Percentiles rank a stretch among this genome's conserved stretches.
Conservation (phyloP, 2,329 filamentous ascomycete species). For the Hypoxylon sp. region DNA sequence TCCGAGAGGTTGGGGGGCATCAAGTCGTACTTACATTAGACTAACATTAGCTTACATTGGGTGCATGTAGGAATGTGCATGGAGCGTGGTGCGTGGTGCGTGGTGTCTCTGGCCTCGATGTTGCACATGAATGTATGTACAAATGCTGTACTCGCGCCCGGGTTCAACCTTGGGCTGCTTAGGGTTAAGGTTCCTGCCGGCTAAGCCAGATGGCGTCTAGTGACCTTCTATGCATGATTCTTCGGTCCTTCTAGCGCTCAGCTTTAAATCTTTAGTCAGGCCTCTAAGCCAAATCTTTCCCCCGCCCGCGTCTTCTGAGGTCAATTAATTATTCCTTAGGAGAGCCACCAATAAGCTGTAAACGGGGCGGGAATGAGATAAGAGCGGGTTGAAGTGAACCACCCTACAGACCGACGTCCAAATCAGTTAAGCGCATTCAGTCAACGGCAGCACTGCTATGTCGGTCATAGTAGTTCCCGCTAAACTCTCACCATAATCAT, state of each 20-base stretch:
- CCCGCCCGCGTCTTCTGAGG: conserved; percentile 26
- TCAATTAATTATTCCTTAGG: conserved; percentile 28
- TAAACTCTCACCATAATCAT: conserved; percentile 21
- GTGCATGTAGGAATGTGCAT: too few relatives aligned
- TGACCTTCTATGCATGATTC: conserved; percentile 56
- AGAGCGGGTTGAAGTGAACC: conserved; percentile 31
- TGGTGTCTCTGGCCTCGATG: background rate
- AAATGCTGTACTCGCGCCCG: conserved; percentile 6
- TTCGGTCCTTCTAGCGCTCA: conserved; percentile 56
- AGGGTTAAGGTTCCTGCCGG: conserved; percentile 30
- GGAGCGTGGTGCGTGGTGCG: too few relatives aligned
- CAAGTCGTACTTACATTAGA: background rate
- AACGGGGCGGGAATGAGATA: conserved; percentile 28
- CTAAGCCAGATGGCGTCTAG: conserved; percentile 39
- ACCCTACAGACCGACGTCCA: conserved; percentile 37
- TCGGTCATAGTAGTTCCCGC: conserved; percentile 39
- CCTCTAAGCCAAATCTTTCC: conserved; percentile 9
- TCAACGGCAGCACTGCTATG: conserved; percentile 29
- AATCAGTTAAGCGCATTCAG: conserved; percentile 31
- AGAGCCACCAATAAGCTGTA: conserved; percentile 29
- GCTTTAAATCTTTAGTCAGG: conserved; percentile 24
- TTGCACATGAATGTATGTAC: conserved; percentile 14
- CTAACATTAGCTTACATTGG: background rate
- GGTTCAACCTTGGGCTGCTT: conserved; percentile 19
- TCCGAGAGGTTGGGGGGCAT: too few relatives aligned